Conservation (phyloP, 2,329 filamentous ascomycete genomes). For the Neopestalotiopsis sp. region DNA sequence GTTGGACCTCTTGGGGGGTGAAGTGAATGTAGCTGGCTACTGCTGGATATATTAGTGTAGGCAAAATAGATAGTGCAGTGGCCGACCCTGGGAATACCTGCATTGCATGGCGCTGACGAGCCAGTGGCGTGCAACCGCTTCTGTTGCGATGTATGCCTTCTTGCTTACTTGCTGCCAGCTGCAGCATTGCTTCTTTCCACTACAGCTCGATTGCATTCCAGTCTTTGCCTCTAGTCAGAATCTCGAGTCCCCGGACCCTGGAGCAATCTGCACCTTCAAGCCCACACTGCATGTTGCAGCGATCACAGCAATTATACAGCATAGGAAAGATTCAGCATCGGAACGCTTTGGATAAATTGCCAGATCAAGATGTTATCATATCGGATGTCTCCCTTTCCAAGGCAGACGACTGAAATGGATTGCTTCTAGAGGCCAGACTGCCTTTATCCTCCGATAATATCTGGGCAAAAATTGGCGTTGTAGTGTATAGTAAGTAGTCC, state of each 20-base stretch:
- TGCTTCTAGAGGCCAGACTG: neutral
- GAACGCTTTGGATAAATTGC: constrained; percentile 2
- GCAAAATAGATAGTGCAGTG: too few relatives aligned
- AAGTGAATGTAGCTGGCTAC: too few relatives aligned
- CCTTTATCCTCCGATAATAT: neutral
- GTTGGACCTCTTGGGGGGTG: neutral
- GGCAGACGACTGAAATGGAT: neutral
- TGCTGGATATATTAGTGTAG: too few relatives aligned
- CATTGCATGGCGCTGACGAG: neutral
- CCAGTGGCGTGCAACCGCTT: neutral
- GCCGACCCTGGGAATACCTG: neutral
- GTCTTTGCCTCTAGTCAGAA: neutral
- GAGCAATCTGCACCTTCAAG: neutral
- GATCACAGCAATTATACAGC: neutral
- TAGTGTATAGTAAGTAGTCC: neutral
- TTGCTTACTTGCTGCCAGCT: neutral
- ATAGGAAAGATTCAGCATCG: neutral
- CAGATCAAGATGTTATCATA: neutral
- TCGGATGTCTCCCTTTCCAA: neutral
- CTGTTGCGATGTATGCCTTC: neutral
- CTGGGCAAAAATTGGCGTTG: neutral
- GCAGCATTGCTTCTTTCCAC: neutral
- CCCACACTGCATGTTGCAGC: neutral
- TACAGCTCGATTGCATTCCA: neutral
- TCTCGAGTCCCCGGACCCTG: neutral